phyloP scores from a whole-genome alignment of 176 grass and related monocot species.

The Lolium multiflorum region DNA sequence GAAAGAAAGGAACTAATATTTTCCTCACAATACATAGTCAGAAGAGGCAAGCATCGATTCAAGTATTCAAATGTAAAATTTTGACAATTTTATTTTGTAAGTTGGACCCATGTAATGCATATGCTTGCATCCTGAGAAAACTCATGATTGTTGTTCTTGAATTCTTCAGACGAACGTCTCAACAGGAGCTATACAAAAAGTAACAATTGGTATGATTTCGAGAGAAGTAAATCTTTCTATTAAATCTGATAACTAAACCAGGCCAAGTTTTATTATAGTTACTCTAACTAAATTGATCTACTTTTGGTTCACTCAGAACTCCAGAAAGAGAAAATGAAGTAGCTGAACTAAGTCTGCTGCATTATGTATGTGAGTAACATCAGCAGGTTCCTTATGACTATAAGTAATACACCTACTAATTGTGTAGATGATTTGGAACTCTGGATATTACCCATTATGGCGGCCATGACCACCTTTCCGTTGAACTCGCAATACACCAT shows the following conservation, averaged over 20 bases:
- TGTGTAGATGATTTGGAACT: conserved; percentile 27
- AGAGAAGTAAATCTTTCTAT: conserved; percentile 15
- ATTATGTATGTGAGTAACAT: conserved; percentile 5
- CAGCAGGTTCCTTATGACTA: conserved; percentile 23
- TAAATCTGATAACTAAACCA: conserved; percentile 29
- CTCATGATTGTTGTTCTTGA: neutral
- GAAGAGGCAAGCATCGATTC: conserved; percentile 1
- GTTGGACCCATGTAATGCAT: neutral
- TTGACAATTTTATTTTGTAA: neutral
- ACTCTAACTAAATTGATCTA: neutral
- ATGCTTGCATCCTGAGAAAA: neutral
- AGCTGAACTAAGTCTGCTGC: conserved; percentile 6
- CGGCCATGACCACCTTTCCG: conserved; percentile 89
- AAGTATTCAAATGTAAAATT: conserved; percentile 16
- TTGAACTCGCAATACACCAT: conserved; percentile 85
- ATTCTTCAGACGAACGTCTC: conserved; percentile 16
- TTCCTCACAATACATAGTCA: conserved; percentile 1
- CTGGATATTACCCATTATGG: conserved; percentile 79
- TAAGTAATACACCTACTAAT: conserved; percentile 29
- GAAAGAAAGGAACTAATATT: conserved; percentile 26
- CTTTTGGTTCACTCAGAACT: conserved; percentile 2
- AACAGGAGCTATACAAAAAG: conserved; percentile 20
- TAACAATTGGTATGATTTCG: neutral
- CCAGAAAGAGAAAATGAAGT: conserved; percentile 11
- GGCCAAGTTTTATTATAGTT: conserved; percentile 26